Base-by-base conservation (phyloP, 768 basidiomycete genomes). In the Leccinum longicurvipes region DNA sequence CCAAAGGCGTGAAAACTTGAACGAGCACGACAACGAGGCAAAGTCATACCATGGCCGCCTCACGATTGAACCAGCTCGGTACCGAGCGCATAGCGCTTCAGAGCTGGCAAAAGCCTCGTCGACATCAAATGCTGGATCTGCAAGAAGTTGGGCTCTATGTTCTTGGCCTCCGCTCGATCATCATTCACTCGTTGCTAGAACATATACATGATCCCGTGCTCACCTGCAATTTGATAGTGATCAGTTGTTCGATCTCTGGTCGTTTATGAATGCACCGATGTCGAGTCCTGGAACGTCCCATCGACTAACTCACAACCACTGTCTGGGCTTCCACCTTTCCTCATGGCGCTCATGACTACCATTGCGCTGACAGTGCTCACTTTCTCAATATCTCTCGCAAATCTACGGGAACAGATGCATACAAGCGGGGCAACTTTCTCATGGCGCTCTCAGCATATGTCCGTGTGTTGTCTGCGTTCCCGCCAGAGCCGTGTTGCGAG, bases 231-330 rank as follows among this genome's bases (percentile, higher is more conserved):
- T 93, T 88, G 51, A 94, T 80, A 8, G 95, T 94, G 58, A 96
- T 95, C 65, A 95, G 79, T 68, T 97, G 95, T 72, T 98, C 95
- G 55, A 97, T 92, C 72, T 95, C 74, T 97, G 94, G 64, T 87
- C 92, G 56, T 80, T 80, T 24, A 84, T 75, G 21, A 88, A 78
- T 23, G 88, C 87, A 9, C 74, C 76, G 1, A 79, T 81, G 63
- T 93, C 87, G 34, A 93, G 76, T 0, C 91, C 90, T 9, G 89
- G 85, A 3, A 92, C 76, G 14, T n/a, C n/a, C n/a, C n/a, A n/a
- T n/a, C n/a, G n/a, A n/a, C n/a, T n/a, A n/a, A n/a, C n/a, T n/a
- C n/a, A n/a, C n/a, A n/a, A n/a, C n/a, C n/a, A n/a, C n/a, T n/a
- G n/a, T n/a, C n/a, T n/a, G n/a, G n/a, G n/a, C n/a, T n/a, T n/a